Evolutionary conservation across 495 filamentous ascomycete genomes (phyloP), one percentile per base, ranked within the genome.

Genomic region (Platismatia glauca): DNA sequence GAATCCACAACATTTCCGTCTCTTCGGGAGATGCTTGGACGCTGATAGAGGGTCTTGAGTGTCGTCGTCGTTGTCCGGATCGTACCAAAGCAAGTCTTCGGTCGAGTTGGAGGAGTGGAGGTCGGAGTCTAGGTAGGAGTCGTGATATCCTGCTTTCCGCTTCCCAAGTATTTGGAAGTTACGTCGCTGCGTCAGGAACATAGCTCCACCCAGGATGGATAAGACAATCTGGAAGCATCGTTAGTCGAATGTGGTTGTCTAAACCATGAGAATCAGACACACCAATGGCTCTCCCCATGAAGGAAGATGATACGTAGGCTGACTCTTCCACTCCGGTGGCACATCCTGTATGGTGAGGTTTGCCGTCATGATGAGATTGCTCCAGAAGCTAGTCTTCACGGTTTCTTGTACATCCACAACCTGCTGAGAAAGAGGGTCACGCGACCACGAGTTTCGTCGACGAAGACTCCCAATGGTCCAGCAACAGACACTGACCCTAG

Each of bases 201-300:
- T 82, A 34, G 82, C 78, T 24, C 75, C 73, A 64, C 84, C 64
- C 41, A 87, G 77, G 59, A 87, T 86, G 56, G 75, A 76, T 12
- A 81, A 70, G 33, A 87, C 82, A 55, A 85, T 80, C 83, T 85
- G 35, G 20, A 38, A 31, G 34, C 16, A 46, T 24, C 34, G 37
- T 67, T 16, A 65, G 59, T 64, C 27, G 61, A 55, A 18, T 39
- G 43, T 48, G n/a, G 39, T 44, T 29, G 34, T 33, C n/a, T 39
- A 31, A 35, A 34, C 43, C 24, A 39, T 4, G 46, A 62, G 29
- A 53, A 53, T 5, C 52, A 33, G 37, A 71, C 80, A 67, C 69
- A 85, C 83, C 38, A 86, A 71, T 55, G 84, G 84, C 63, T 86
- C 84, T 29, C 75, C 77, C 84, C 84, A 86, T 70, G 72, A 44